Percentiles rank a stretch among this genome's conserved stretches.
phyloP scores from a whole-genome alignment of 2,329 filamentous ascomycete species.

The Neopestalotiopsis sp. region DNA sequence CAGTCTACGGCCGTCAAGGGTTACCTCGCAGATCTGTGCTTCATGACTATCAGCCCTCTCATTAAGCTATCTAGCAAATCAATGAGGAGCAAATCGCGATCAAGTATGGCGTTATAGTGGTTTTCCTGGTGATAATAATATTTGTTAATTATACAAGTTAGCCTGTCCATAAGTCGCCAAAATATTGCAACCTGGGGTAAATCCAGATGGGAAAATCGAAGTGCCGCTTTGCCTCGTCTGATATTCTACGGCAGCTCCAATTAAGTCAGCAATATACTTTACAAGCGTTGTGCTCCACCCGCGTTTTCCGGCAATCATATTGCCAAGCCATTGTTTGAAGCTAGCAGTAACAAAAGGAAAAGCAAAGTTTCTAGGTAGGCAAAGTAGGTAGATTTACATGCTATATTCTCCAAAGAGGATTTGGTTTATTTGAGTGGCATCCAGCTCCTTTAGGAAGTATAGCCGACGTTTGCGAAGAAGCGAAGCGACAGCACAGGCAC shows the following conservation, averaged over 20 bases:
- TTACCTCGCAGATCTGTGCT: conserved; percentile 4
- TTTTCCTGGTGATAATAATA: too few relatives aligned
- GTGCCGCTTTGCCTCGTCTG: too few relatives aligned
- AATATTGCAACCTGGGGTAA: too few relatives aligned
- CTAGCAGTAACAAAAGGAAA: background rate
- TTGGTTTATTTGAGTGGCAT: background rate
- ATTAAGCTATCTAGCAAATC: background rate
- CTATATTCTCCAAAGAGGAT: background rate
- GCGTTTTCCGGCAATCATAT: background rate
- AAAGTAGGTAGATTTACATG: background rate
- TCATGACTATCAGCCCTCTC: background rate
- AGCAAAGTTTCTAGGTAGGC: background rate
- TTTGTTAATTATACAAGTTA: too few relatives aligned
- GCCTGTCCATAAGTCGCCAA: too few relatives aligned
- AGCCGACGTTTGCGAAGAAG: background rate
- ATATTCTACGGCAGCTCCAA: too few relatives aligned
- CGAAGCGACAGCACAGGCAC: conserved; percentile 1
- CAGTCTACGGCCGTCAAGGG: conserved; percentile 2
- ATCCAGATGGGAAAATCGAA: too few relatives aligned
- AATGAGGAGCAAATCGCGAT: too few relatives aligned
- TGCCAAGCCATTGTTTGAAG: background rate
- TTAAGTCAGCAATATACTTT: background rate
- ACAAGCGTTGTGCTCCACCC: background rate
- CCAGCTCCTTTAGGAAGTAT: background rate
- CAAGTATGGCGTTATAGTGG: too few relatives aligned